Conservation (phyloP, 306 rosid species). For the Vicia villosa region DNA sequence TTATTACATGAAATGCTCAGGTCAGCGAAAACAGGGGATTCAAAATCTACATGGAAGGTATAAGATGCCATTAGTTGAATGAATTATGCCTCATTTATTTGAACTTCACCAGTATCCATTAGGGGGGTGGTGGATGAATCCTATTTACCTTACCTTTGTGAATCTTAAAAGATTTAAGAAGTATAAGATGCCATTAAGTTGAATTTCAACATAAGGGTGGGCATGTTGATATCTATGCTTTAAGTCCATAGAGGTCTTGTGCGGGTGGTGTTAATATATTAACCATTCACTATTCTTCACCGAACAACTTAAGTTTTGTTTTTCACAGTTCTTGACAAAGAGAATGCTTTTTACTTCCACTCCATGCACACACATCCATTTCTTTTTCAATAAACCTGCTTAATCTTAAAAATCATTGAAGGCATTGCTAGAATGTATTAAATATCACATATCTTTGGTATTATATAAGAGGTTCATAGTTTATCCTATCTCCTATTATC, state of each 20-base stretch:
- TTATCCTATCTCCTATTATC: neutral
- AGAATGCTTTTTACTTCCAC: slow-evolving; percentile 9
- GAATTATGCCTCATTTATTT: slow-evolving; percentile 3
- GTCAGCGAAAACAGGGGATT: slow-evolving; percentile 89
- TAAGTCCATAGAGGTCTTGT: neutral
- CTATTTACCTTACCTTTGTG: neutral
- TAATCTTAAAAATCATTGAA: slow-evolving; percentile 22
- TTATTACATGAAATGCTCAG: slow-evolving; percentile 93
- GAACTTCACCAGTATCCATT: slow-evolving; percentile 7
- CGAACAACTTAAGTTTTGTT: neutral
- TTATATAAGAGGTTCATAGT: neutral
- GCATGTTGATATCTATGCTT: neutral
- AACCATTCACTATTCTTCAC: slow-evolving; percentile 15
- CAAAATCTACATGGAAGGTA: slow-evolving; percentile 99
- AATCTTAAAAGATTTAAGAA: neutral
- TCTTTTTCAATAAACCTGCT: neutral
- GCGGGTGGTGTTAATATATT: neutral
- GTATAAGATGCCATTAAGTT: neutral
- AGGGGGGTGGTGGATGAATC: too few species aligned
- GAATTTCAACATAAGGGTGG: too few species aligned
- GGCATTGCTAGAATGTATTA: neutral
- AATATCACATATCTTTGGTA: neutral
- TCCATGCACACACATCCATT: neutral
- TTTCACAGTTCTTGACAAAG: slow-evolving; percentile 2
- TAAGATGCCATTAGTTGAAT: slow-evolving; percentile 31